Percentiles rank a stretch among this genome's conserved stretches.
phyloP scores from a whole-genome alignment of 257 asterid genomes.

The Solanum chmielewskii region DNA sequence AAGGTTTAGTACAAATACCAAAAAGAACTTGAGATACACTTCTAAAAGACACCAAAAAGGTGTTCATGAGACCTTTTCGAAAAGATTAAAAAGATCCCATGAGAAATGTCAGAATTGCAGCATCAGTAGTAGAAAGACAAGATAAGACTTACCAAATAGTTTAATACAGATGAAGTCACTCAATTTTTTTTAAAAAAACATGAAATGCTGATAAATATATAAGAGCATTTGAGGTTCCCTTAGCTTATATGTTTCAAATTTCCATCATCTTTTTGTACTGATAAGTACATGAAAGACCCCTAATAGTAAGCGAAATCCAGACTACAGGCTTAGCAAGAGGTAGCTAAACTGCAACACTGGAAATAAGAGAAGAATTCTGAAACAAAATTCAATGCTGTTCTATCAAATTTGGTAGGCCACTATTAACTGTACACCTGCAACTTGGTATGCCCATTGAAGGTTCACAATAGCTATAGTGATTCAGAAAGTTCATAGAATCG shows the following conservation, averaged over 20 bases:
- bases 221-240: not conserved
- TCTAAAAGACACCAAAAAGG: not conserved
- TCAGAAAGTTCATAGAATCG: not conserved
- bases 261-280: not conserved
- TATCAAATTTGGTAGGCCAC: not conserved
- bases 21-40: not conserved
- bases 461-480: not conserved
- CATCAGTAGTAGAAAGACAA: not conserved
- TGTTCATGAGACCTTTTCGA: not conserved
- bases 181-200: not conserved
- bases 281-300: not conserved
- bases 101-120: not conserved
- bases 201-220: not conserved
- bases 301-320: too few species aligned
- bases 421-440: not conserved
- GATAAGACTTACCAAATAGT: not conserved
- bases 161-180: not conserved
- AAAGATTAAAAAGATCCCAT: not conserved
- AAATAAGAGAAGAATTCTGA: not conserved
- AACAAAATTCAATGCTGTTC: not conserved
- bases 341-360: not conserved
- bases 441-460: not conserved
- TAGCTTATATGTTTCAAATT: not conserved
- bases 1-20: not conserved
- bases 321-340: not conserved